phyloP scores from a whole-genome alignment of 2,329 filamentous ascomycete species.

The Claviceps sorghi region DNA sequence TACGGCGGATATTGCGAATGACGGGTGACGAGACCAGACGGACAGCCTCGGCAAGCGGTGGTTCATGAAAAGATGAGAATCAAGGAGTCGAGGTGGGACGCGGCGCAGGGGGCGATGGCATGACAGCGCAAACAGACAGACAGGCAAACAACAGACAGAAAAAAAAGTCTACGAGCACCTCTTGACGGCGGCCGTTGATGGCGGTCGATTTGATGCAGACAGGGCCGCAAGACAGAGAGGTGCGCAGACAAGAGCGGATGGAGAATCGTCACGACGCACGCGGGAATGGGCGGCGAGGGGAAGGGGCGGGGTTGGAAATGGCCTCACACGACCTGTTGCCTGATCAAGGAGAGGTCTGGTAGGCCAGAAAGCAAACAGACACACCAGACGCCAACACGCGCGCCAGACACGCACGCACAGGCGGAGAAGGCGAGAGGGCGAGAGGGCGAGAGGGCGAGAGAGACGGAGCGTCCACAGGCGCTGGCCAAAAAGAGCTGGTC shows the following conservation, averaged over 20 bases:
- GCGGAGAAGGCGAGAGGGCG: too few relatives aligned
- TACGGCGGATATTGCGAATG: background rate
- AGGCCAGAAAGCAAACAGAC: too few relatives aligned
- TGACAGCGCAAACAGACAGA: background rate
- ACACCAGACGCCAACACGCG: too few relatives aligned
- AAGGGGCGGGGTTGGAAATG: conserved; percentile 7
- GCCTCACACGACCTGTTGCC: conserved; percentile 27
- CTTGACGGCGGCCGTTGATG: background rate
- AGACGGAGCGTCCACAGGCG: too few relatives aligned
- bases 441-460: too few relatives aligned
- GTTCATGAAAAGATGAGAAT: background rate
- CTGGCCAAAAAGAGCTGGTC: too few relatives aligned
- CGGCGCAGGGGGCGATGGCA: background rate
- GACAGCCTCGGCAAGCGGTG: background rate
- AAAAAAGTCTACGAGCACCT: background rate
- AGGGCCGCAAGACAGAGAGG: conserved; percentile 3
- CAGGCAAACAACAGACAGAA: background rate
- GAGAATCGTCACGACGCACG: background rate
- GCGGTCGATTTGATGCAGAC: background rate
- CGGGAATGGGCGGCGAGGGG: background rate
- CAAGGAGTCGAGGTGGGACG: background rate
- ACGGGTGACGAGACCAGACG: background rate
- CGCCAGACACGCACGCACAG: too few relatives aligned
- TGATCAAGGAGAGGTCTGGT: conserved; percentile 12
- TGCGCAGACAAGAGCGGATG: background rate